Evolutionary conservation across 768 basidiomycete species (phyloP), one percentile per base, ranked within the genome.

Genomic region (Lactarius quietus): DNA sequence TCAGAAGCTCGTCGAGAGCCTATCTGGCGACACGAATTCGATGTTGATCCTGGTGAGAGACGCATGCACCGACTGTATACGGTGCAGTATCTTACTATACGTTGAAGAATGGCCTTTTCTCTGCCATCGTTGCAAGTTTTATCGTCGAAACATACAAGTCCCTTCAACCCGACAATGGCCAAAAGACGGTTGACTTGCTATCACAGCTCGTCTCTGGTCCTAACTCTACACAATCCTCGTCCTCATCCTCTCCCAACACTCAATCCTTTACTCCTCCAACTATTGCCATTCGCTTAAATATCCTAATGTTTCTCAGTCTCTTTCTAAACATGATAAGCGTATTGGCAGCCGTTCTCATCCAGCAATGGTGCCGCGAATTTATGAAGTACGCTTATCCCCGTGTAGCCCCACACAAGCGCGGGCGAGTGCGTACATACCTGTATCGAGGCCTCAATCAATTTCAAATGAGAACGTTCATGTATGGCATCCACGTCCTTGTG

Each of bases 1-100:
- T 48, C 51, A 31, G n/a, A 59, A 62, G 15, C 29, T 70, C 15
- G 48, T 69, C 26, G 58, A 70, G 0, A 69, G 39, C 36, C 38
- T 70, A 36, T 56, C 17, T 23, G 61, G 66, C 3, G 59, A 70
- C 39, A 70, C 64, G 20, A 36, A 55, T 14, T 70, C 60, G 2
- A 70, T 70, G 61, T 53, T 70, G 17, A 51, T 70, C 26, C 26
- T 70, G 53, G 69, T 70, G 57, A 57, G 69, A 53, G 1, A 7
- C 12, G 41, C 20, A 10, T 3, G 29, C n/a, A 12, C 45, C 56
- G 4, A 15, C 1, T 52, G 36, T 14, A 45, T n/a, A 2, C 26
- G n/a, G 17, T 15, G 35, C 35, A 14, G 26, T 12, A n/a, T 39
- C 45, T 57, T 51, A 51, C 28, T 1, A 41, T 36, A 31, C n/a